Conservation (phyloP, 2,329 filamentous ascomycete genomes). For the Fusarium nelsonii region DNA sequence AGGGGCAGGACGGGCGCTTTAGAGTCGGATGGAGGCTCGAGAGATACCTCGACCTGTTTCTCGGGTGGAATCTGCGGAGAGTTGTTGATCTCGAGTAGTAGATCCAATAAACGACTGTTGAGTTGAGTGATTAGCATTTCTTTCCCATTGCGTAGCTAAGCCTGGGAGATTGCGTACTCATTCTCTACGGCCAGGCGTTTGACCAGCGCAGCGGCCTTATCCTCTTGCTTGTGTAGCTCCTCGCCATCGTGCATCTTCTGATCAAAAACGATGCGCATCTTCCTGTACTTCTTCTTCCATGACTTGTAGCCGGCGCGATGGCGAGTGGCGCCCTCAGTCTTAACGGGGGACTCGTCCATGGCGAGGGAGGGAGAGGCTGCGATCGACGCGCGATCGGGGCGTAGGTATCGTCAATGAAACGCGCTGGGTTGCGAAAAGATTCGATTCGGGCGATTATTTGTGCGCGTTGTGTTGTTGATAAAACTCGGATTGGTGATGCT, state of each 20-base stretch:
- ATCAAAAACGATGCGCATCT: constrained; percentile 86
- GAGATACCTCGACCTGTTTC: constrained; percentile 78
- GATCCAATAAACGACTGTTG: constrained; percentile 83
- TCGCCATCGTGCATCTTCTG: constrained; percentile 84
- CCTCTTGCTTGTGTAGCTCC: constrained; percentile 82
- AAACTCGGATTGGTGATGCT: constrained; percentile 32
- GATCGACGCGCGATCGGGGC: constrained; percentile 17
- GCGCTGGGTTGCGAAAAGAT: constrained; percentile 8
- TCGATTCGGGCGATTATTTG: background rate
- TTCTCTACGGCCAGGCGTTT: constrained; percentile 91
- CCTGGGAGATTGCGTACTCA: constrained; percentile 72
- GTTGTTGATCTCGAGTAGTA: constrained; percentile 91
- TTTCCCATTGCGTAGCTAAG: background rate
- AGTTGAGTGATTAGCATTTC: constrained; percentile 31
- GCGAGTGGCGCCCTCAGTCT: constrained; percentile 59
- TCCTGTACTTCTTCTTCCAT: constrained; percentile 94
- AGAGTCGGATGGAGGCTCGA: constrained; percentile 59
- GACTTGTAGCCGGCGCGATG: constrained; percentile 70
- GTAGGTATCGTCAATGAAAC: constrained; percentile 18
- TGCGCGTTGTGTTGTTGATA: constrained; percentile 26
- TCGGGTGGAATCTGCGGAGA: constrained; percentile 80
- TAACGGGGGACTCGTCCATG: constrained; percentile 55
- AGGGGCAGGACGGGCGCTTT: constrained; percentile 51
- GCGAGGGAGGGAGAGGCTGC: constrained; percentile 27
- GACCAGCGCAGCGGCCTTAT: constrained; percentile 82